Conservation (phyloP, 2,329 filamentous ascomycete genomes). For the Aureobasidium subglaciale region DNA sequence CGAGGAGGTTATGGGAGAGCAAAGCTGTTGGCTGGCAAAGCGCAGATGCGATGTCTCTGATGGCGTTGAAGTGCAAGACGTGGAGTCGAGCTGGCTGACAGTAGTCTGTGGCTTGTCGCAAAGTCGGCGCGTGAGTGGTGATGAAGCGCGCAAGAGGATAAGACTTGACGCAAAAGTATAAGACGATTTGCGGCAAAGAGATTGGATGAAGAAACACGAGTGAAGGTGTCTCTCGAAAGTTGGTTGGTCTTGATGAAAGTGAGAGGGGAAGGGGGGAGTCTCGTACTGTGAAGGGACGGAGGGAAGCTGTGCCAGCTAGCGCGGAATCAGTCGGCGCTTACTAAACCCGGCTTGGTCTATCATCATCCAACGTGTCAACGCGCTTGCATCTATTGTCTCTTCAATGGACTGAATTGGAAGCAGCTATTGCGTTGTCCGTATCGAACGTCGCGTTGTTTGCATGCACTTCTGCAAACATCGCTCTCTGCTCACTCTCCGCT, state of each 20-base stretch:
- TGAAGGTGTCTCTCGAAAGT: not conserved
- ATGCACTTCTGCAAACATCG: too few species aligned
- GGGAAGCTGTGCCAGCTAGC: not conserved
- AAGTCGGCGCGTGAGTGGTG: not conserved
- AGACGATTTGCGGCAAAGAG: not conserved
- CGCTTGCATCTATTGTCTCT: not conserved
- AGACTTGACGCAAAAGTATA: not conserved
- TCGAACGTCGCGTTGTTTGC: not conserved
- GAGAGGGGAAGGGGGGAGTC: not conserved
- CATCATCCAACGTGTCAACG: not conserved
- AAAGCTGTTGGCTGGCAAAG: not conserved
- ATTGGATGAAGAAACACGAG: constrained; percentile 2
- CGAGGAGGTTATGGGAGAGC: not conserved
- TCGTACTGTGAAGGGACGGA: not conserved
- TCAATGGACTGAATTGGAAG: not conserved
- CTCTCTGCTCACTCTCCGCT: not conserved
- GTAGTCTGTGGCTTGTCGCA: constrained; percentile 8
- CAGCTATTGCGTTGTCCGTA: not conserved
- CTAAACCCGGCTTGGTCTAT: not conserved
- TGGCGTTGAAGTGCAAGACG: not conserved
- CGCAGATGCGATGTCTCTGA: not conserved
- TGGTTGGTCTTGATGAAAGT: not conserved
- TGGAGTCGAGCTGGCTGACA: not conserved
- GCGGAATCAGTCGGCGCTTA: not conserved
- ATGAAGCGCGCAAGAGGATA: not conserved